Evolutionary conservation across 2,329 filamentous ascomycete genomes (phyloP).

Genomic region (Diaporthe longicolla): DNA sequence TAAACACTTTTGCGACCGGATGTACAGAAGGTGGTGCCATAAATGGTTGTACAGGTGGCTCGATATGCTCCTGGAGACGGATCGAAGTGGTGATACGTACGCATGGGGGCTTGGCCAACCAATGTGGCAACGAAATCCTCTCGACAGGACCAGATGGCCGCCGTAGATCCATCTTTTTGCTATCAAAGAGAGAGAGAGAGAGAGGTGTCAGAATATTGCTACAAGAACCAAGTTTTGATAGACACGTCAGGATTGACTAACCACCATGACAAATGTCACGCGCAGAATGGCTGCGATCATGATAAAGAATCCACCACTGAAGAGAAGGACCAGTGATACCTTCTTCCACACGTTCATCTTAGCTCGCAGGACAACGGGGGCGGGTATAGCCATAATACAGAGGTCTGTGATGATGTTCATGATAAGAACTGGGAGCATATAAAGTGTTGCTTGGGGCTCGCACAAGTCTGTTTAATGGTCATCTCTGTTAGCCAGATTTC

Average conservation of each 20-base stretch:
- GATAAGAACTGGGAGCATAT: conserved; percentile 50
- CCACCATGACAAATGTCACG: conserved; percentile 49
- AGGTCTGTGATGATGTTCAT: conserved; percentile 53
- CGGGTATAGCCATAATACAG: conserved; percentile 53
- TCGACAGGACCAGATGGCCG: conserved; percentile 56
- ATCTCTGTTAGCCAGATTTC: neutral
- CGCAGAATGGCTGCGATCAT: conserved; percentile 50
- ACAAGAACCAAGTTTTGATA: neutral
- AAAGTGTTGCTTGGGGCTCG: conserved; percentile 50
- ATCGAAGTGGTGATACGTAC: neutral
- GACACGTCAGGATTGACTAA: neutral
- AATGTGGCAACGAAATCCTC: conserved; percentile 56
- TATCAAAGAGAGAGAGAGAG: too few relatives aligned
- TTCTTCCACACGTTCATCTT: conserved; percentile 50
- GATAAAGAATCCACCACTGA: conserved; percentile 52
- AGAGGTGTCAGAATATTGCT: neutral
- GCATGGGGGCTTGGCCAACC: conserved; percentile 54
- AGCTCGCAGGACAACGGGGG: conserved; percentile 50
- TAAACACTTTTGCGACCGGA: neutral
- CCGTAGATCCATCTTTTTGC: conserved; percentile 20
- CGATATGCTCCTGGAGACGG: neutral
- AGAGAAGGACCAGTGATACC: conserved; percentile 50
- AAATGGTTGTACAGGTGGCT: neutral
- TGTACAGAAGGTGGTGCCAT: neutral
- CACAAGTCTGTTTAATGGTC: conserved; percentile 45